Evolutionary conservation across 768 basidiomycete genomes (phyloP).

Genomic region (Cubamyces sp.): DNA sequence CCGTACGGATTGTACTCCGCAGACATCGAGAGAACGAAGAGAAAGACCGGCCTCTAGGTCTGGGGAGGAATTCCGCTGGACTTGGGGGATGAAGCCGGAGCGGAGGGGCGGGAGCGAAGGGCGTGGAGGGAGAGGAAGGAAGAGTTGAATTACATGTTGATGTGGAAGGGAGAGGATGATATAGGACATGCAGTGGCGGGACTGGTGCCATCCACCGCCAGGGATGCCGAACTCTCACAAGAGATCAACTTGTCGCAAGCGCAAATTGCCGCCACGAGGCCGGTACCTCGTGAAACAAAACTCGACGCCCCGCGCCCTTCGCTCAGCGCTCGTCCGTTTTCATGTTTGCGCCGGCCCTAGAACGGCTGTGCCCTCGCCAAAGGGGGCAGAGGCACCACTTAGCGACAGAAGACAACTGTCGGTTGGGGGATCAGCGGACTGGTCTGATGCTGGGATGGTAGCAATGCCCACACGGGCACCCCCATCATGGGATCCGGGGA

Average conservation of each 20-base stretch:
- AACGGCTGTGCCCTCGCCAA: neutral
- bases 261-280: neutral
- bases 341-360: too few relatives aligned
- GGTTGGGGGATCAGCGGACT: neutral
- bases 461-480: neutral
- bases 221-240: neutral
- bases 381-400: neutral
- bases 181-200: neutral
- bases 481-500: neutral
- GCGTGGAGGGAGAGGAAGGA: neutral
- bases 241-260: neutral
- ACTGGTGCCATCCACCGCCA: neutral
- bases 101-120: neutral
- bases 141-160: neutral
- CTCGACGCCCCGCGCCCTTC: too few relatives aligned
- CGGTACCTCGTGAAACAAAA: neutral
- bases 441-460: constrained; percentile 2
- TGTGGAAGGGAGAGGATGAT: neutral
- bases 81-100: too few relatives aligned
- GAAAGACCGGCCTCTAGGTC: neutral
- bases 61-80: too few relatives aligned
- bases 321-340: too few relatives aligned
- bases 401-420: neutral
- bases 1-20: constrained; percentile 5
- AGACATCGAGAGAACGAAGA: neutral